Base-by-base conservation (phyloP, 257 asterid species). In the Fraxinus cuspidata region DNA sequence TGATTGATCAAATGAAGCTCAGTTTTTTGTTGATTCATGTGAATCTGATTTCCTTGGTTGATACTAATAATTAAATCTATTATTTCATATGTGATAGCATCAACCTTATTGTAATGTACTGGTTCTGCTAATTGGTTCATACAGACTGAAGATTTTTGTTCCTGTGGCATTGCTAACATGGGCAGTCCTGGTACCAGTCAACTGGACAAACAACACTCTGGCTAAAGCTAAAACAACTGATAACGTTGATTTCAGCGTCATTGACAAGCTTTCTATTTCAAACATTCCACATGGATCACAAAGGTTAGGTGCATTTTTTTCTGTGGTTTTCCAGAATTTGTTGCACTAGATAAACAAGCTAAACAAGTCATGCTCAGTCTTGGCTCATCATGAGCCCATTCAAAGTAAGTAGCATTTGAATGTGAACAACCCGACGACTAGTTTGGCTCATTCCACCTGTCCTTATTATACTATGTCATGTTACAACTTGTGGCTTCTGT, bases 261-360 rank as follows among this genome's bases (percentile, higher is more conserved):
- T 95, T 53, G 98, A 95, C 84, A 90, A 89, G 89, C 98, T 95
- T 70, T 95, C 99, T 27, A 95, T 95, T 79, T 95, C 99, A 71
- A 95, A 95, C 75, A 85, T 95, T 79, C 98, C 98, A 25, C 71
- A 60, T 63, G 90, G 86, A 83, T 93, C 97, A 44, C 86, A 84
- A 51, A 90, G 99, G 99, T 92, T 60, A 53, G 86, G 12, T 76
- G 71, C 60, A 74, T 83, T 53, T 40, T 76, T 51, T 63, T 78
- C n/a, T 27, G 6, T 63, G 19, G 69, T 3, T 25, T 63, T 63
- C 69, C 35, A 63, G 19, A 27, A 9, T 11, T 63, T 25, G 19
- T 63, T 63, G 69, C 29, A 23, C 12, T 60, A 60, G 15, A 25
- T 63, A 25, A 25, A 63, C 7, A 10, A 11, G 18, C 16, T 16